Evolutionary conservation across 2,329 filamentous ascomycete species (phyloP).

Genomic region (Pseudogymnoascus sp.): DNA sequence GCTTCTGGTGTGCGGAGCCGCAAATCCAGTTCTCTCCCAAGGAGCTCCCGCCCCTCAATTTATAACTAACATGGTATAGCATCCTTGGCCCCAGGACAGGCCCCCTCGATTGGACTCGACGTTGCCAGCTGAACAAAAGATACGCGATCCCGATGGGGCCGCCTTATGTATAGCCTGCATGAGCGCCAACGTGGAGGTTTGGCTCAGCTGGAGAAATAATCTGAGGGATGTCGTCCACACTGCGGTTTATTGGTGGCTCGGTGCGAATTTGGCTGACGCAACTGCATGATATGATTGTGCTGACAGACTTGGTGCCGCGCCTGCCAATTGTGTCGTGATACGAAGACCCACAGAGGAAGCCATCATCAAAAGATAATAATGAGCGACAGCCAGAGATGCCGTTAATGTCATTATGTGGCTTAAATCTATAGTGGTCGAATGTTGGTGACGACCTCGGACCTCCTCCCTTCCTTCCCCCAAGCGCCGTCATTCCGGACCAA

Average conservation of each 20-base stretch:
- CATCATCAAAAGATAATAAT: slow-evolving; percentile 6
- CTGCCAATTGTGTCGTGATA: slow-evolving; percentile 7
- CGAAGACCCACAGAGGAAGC: neutral
- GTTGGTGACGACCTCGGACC: slow-evolving; percentile 7
- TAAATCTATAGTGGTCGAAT: slow-evolving; percentile 8
- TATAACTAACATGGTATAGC: slow-evolving; percentile 6
- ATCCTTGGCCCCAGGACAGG: slow-evolving; percentile 5
- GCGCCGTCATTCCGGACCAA: neutral
- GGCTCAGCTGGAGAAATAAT: neutral
- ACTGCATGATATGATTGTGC: slow-evolving; percentile 12
- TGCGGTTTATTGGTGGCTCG: slow-evolving; percentile 4
- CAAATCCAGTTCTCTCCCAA: neutral
- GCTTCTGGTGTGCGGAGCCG: slow-evolving; percentile 7
- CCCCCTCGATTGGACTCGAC: slow-evolving; percentile 1
- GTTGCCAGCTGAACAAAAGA: slow-evolving; percentile 9
- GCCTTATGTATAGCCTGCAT: slow-evolving; percentile 11
- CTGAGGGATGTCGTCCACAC: neutral
- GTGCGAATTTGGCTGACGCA: slow-evolving; percentile 3
- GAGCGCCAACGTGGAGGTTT: slow-evolving; percentile 10
- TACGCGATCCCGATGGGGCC: slow-evolving; percentile 10
- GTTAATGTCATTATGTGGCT: slow-evolving; percentile 6
- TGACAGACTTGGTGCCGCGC: neutral
- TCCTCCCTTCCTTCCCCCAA: neutral
- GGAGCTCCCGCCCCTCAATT: slow-evolving; percentile 1
- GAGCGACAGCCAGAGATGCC: slow-evolving; percentile 6